Evolutionary conservation across 2,329 filamentous ascomycete genomes (phyloP).

Genomic region (Cordyceps fumosorosea): DNA sequence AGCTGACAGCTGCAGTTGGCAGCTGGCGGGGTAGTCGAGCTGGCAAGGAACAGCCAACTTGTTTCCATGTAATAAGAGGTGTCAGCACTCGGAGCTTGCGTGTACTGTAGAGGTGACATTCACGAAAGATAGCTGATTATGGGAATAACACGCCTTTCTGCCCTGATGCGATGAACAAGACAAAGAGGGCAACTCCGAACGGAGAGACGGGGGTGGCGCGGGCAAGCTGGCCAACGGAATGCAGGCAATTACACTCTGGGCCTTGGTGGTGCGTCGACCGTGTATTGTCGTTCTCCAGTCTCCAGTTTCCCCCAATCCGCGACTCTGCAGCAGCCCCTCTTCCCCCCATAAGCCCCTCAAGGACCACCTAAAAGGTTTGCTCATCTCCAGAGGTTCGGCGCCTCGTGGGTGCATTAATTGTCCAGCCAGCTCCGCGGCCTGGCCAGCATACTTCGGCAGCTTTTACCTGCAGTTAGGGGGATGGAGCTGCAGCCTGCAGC

Average conservation of each 20-base stretch:
- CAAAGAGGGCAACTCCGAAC: constrained; percentile 10
- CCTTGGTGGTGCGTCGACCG: no score
- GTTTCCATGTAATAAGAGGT: background rate
- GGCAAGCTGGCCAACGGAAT: constrained; percentile 4
- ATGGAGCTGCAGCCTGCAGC: background rate
- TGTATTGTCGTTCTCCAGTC: background rate
- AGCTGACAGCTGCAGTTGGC: background rate
- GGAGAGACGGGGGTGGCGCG: background rate
- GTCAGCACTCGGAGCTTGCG: background rate
- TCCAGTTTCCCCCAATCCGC: constrained; percentile 1
- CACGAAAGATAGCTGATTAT: background rate
- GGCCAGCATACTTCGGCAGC: background rate
- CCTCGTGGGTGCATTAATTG: background rate
- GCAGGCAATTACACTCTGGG: constrained; percentile 1
- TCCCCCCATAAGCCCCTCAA: background rate
- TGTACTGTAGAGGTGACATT: background rate
- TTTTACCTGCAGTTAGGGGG: no score
- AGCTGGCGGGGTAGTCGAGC: background rate
- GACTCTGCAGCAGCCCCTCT: background rate
- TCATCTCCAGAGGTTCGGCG: constrained; percentile 2
- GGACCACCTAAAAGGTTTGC: background rate
- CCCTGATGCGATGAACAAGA: background rate
- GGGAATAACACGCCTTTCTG: background rate
- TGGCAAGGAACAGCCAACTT: background rate
- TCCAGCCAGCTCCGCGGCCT: background rate